Conservation (phyloP, 106 monocot genomes). For the Allium cepa region DNA sequence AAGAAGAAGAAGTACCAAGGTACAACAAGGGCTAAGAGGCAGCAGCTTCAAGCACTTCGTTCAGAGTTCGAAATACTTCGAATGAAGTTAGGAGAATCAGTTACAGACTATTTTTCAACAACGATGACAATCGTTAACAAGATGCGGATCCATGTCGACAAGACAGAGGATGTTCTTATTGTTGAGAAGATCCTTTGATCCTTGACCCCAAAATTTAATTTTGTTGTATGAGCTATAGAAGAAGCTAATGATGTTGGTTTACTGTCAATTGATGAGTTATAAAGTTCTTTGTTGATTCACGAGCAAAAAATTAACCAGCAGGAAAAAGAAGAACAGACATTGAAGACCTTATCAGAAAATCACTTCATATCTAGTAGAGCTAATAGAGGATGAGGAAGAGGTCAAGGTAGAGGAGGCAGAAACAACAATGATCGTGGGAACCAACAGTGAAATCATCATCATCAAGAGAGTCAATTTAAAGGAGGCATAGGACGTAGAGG, state of each 20-base stretch:
- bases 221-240: too few species aligned
- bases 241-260: too few species aligned
- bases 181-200: too few species aligned
- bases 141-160: too few species aligned
- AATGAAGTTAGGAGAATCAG: neutral
- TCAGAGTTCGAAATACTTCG: neutral
- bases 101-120: neutral
- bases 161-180: too few species aligned
- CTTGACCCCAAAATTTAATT: too few species aligned
- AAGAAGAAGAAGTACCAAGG: conserved; percentile 2
- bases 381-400: neutral
- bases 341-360: neutral
- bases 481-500: neutral
- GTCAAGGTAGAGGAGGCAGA: neutral
- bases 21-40: neutral
- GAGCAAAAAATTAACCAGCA: neutral
- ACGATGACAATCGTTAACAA: too few species aligned
- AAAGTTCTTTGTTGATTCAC: neutral
- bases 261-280: too few species aligned
- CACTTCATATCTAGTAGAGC: too few species aligned
- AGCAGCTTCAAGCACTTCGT: conserved; percentile 6
- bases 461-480: neutral
- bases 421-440: neutral
- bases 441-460: neutral
- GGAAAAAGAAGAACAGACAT: neutral